These are phyloP conservation scores for Microcera coccophila DNA, from an alignment of 2,329 filamentous ascomycete species.

Conservation along the genomic window DNA sequence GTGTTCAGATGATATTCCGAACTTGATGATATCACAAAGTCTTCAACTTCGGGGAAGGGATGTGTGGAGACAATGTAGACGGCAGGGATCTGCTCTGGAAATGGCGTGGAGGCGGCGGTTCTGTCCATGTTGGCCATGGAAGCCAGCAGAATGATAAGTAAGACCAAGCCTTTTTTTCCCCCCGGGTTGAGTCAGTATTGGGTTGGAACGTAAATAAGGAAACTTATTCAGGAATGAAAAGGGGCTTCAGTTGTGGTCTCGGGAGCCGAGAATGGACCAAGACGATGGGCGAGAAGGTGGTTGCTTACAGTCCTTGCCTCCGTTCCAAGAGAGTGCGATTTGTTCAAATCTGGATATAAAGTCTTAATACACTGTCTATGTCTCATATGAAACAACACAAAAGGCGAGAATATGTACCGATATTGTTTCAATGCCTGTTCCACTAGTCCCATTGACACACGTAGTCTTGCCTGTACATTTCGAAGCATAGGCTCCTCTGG, in stretches of 20 bases:
- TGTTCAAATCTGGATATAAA: slow-evolving; percentile 59
- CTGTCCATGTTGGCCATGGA: slow-evolving; percentile 39
- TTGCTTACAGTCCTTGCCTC: slow-evolving; percentile 90
- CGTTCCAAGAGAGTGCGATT: slow-evolving; percentile 91
- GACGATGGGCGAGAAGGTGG: not conserved
- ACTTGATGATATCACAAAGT: slow-evolving; percentile 69
- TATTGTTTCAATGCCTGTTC: slow-evolving; percentile 72
- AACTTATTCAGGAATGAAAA: not conserved
- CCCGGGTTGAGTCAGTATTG: not conserved
- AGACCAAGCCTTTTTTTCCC: slow-evolving; percentile 55
- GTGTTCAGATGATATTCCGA: slow-evolving; percentile 70
- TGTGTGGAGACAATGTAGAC: slow-evolving; percentile 86
- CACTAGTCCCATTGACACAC: slow-evolving; percentile 68
- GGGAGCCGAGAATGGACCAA: not conserved
- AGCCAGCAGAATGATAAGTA: slow-evolving; percentile 81
- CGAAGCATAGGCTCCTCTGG: slow-evolving; percentile 54
- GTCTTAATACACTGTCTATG: slow-evolving; percentile 8
- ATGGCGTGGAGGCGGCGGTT: slow-evolving; percentile 11
- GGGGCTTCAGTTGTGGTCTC: not conserved
- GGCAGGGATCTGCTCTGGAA: slow-evolving; percentile 59
- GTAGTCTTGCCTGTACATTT: slow-evolving; percentile 70
- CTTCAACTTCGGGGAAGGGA: slow-evolving; percentile 81
- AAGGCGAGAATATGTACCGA: slow-evolving; percentile 44
- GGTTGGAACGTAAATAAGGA: slow-evolving; percentile 1
- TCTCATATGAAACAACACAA: slow-evolving; percentile 2